Percentiles rank a stretch among this genome's conserved stretches.
Conservation (phyloP, 78 protist genomes). For the Pelomyxa schiedti region DNA sequence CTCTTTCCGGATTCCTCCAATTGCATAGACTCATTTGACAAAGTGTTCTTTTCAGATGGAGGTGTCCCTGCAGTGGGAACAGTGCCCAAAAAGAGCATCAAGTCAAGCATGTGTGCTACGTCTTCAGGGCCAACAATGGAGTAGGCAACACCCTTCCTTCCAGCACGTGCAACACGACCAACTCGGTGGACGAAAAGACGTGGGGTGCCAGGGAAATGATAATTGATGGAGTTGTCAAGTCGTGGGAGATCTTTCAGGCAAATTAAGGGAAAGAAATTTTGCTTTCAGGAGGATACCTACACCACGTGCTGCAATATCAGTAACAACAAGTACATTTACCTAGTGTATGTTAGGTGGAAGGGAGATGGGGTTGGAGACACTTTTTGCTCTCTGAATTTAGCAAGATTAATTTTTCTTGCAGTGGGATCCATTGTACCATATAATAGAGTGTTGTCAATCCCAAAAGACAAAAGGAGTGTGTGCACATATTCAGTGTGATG, state of each 20-base stretch:
- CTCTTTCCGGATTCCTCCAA: conserved; percentile 12
- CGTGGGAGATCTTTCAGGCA: conserved; percentile 85
- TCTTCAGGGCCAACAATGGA: conserved; percentile 86
- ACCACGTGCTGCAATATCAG: conserved; percentile 99
- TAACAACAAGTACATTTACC: conserved; percentile 73
- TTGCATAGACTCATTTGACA: conserved; percentile 38
- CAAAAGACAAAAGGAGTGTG: conserved; percentile 8
- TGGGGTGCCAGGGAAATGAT: conserved; percentile 90
- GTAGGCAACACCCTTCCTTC: conserved; percentile 81
- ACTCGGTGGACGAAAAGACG: conserved; percentile 98
- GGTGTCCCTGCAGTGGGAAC: not conserved
- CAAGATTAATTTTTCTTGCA: conserved; percentile 79
- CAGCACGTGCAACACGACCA: conserved; percentile 99
- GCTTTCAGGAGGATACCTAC: conserved; percentile 18
- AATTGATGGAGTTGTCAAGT: conserved; percentile 95
- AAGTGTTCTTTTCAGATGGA: conserved; percentile 1
- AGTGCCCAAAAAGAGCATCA: conserved; percentile 63
- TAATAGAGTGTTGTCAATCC: conserved; percentile 9
- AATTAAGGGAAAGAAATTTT: not conserved
- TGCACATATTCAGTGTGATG: conserved; percentile 71
- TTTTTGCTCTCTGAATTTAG: conserved; percentile 54
- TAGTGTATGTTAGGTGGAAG: too few relatives aligned
- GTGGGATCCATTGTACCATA: conserved; percentile 91
- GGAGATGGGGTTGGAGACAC: too few relatives aligned
- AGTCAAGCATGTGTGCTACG: conserved; percentile 75